Base-by-base conservation (phyloP, 2,329 filamentous ascomycete genomes). In the Monosporascus ibericus region DNA sequence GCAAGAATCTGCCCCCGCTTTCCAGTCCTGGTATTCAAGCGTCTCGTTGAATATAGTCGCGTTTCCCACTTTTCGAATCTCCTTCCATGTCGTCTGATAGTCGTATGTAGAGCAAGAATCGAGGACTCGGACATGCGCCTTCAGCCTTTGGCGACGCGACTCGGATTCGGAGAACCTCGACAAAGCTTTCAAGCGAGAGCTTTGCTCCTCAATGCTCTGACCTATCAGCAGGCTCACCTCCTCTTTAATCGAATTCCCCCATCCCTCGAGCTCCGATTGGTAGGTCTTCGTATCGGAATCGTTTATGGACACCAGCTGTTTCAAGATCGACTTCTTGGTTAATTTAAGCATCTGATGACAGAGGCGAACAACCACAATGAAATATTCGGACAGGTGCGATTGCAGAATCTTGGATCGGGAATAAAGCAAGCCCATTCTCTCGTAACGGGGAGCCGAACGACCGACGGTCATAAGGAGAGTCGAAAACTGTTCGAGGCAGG, bases 81-180 rank as follows among this genome's bases (percentile, higher is more conserved):
- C 66, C 52, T 74, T 76, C 73, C 73, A 76, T 0, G 65, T 55
- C 1, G 60, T 68, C 46, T 68, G 60, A 48, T 74, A 63, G 44
- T 76, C 64, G 46, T 74, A 75, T 1, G 49, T 66, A 0, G 75
- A 77, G 50, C 69, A 76, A 5, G 65, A 53, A 22, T 74, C 62
- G 2, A 77, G 65, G 1, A 72, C 46, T 6, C 59, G 62, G 27
- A 66, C 20, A 3, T 44, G 51, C 1, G 14, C 14, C 22, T 62
- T 64, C 3, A 55, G 15, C 5, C 48, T 22, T 48, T 52, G 48
- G 17, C 38, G 48, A 9, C 18, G 17, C 7, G 20, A 6, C 9
- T 52, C 48, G 11, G 11, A 18, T 5, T 25, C 6, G 3, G 49
- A 39, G 5, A 48, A 39, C 3, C 6, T 46, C n/a, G 20, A 20